Conservation (phyloP, 2,329 filamentous ascomycete genomes). For the Pestalotiopsis sp. region DNA sequence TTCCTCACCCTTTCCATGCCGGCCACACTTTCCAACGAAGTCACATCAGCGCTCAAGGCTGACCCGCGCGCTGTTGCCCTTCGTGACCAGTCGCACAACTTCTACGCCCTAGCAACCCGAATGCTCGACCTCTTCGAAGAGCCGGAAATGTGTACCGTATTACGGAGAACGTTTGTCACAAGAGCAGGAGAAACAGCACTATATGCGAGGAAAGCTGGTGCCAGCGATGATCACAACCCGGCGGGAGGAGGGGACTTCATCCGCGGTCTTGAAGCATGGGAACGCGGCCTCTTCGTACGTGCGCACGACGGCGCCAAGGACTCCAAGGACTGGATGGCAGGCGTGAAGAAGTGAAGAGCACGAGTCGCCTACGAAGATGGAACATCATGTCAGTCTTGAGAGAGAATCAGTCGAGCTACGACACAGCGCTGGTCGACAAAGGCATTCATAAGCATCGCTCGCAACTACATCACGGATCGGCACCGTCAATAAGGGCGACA, state of each 20-base stretch:
- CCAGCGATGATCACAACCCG: constrained; percentile 59
- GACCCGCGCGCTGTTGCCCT: constrained; percentile 86
- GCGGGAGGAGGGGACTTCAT: constrained; percentile 77
- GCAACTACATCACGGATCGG: too few species aligned
- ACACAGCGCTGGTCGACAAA: neutral
- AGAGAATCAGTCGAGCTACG: neutral
- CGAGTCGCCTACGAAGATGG: neutral
- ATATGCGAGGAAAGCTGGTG: constrained; percentile 83
- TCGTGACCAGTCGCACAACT: constrained; percentile 80
- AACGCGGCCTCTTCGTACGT: constrained; percentile 74
- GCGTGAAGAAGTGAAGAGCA: constrained; percentile 46
- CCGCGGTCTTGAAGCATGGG: constrained; percentile 85
- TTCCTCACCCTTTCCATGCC: constrained; percentile 84
- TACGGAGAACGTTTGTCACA: constrained; percentile 78
- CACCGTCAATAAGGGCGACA: too few species aligned
- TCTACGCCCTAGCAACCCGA: constrained; percentile 82
- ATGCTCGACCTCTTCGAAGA: constrained; percentile 93
- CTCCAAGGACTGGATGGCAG: constrained; percentile 71
- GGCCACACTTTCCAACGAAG: constrained; percentile 72
- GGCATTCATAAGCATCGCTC: too few species aligned
- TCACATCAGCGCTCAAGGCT: constrained; percentile 88
- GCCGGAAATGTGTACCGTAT: constrained; percentile 71
- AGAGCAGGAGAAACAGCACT: constrained; percentile 83
- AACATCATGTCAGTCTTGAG: neutral
- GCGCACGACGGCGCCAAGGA: constrained; percentile 75